Evolutionary conservation across 2,329 filamentous ascomycete species (phyloP).

Genomic region (Ophiosphaerella korrae): DNA sequence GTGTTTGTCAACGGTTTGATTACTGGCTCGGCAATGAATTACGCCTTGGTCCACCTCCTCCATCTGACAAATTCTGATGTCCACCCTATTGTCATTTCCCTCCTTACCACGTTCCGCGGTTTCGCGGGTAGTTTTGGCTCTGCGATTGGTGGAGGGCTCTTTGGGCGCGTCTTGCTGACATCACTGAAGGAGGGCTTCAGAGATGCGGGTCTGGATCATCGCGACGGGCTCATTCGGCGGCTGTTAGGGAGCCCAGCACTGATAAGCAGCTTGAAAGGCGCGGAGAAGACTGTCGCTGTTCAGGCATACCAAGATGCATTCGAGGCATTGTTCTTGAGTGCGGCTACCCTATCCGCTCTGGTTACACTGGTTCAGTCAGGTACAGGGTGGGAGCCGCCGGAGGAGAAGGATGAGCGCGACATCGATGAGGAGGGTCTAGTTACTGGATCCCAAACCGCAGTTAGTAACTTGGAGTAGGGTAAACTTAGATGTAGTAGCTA

Average conservation of each 20-base stretch:
- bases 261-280: constrained; percentile 55
- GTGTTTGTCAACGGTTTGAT: constrained; percentile 74
- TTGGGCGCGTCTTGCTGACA: constrained; percentile 64
- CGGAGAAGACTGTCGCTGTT: constrained; percentile 58
- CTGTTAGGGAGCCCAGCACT: constrained; percentile 64
- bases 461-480: background rate
- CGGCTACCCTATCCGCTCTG: constrained; percentile 54
- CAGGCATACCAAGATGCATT: constrained; percentile 61
- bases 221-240: constrained; percentile 56
- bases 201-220: constrained; percentile 46
- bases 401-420: constrained; percentile 18
- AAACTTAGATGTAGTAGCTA: too few species aligned
- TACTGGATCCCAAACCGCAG: constrained; percentile 17
- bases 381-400: constrained; percentile 59
- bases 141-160: constrained; percentile 77
- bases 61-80: constrained; percentile 70
- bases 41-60: constrained; percentile 78
- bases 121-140: constrained; percentile 83
- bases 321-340: constrained; percentile 59
- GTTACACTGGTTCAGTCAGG: constrained; percentile 62
- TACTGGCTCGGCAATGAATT: constrained; percentile 76
- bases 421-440: constrained; percentile 27
- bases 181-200: constrained; percentile 64
- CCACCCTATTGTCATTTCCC: constrained; percentile 76
- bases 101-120: constrained; percentile 79